phyloP scores from a whole-genome alignment of 805 yeast species.

The Candida easanensis region DNA sequence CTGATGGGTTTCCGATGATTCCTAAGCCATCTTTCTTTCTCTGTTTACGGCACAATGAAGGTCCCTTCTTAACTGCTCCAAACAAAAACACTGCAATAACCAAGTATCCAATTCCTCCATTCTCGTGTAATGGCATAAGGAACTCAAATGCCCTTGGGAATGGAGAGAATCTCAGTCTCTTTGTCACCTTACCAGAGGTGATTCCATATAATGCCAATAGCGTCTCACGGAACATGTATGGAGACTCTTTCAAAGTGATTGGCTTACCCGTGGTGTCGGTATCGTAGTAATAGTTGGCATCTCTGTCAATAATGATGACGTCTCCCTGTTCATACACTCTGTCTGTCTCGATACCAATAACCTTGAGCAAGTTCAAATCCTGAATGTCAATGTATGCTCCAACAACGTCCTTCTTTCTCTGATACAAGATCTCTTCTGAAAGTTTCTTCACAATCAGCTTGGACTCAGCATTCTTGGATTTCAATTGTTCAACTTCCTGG shows the following conservation, averaged over 20 bases:
- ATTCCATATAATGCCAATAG: conserved; percentile 8
- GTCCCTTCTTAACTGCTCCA: conserved; percentile 1
- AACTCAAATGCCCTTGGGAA: conserved; percentile 36
- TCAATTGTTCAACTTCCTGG: conserved; percentile 41
- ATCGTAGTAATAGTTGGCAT: conserved; percentile 35
- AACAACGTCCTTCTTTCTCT: conserved; percentile 40
- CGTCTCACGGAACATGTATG: conserved; percentile 11
- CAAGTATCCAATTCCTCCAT: conserved; percentile 43
- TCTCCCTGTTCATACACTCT: conserved; percentile 49
- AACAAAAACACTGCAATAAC: conserved; percentile 1
- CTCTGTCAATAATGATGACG: conserved; percentile 46
- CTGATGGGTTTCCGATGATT: conserved; percentile 14
- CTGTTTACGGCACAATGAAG: not conserved
- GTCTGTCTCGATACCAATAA: conserved; percentile 22
- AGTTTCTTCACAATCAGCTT: conserved; percentile 41
- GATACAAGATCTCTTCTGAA: conserved; percentile 46
- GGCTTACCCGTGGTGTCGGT: conserved; percentile 34
- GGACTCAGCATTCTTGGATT: conserved; percentile 38
- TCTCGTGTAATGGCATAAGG: conserved; percentile 42
- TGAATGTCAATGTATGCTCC: conserved; percentile 51
- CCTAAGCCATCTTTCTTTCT: conserved; percentile 10
- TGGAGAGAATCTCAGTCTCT: conserved; percentile 43
- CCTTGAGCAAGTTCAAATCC: conserved; percentile 5
- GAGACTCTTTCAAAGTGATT: conserved; percentile 13
- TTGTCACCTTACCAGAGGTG: conserved; percentile 18